Conservation (phyloP, 1,139 yeast genomes). For the Entelexis sorbosivorans region DNA sequence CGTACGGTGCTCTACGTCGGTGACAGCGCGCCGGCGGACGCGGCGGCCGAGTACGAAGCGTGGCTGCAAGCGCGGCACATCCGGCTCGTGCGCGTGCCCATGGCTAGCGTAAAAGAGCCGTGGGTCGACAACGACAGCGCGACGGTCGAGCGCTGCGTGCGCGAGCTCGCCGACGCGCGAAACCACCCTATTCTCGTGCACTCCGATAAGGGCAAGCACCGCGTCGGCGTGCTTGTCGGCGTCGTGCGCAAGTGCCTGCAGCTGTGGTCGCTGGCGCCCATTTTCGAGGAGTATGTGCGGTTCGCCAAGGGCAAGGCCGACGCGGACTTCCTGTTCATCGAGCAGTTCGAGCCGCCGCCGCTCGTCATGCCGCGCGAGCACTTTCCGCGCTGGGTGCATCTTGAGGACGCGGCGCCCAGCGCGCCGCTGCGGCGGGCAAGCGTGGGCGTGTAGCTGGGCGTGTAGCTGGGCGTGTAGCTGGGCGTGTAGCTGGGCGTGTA, state of each 20-base stretch:
- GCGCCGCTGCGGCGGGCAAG: not conserved
- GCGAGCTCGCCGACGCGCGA: conserved; percentile 51
- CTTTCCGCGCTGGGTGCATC: conserved; percentile 18
- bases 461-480: too few relatives aligned
- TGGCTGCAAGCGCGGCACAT: conserved; percentile 54
- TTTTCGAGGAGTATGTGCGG: conserved; percentile 85
- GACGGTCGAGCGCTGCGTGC: conserved; percentile 51
- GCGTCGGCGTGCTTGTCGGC: conserved; percentile 87
- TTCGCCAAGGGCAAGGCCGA: conserved; percentile 92
- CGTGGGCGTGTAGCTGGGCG: too few relatives aligned
- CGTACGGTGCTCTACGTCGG: conserved; percentile 72
- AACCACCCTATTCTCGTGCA: conserved; percentile 83
- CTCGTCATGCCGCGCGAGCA: conserved; percentile 6
- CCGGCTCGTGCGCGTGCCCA: conserved; percentile 47
- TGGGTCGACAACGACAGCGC: conserved; percentile 48
- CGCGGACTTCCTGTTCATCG: conserved; percentile 45
- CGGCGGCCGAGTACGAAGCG: conserved; percentile 45
- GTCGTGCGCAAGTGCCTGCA: conserved; percentile 72
- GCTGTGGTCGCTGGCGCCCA: conserved; percentile 89
- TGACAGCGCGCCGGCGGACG: conserved; percentile 45
- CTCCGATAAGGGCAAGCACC: conserved; percentile 89
- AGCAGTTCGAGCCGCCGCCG: conserved; percentile 19
- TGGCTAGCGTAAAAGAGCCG: conserved; percentile 68
- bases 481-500: too few relatives aligned
- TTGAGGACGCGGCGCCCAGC: not conserved